Conservation (phyloP, 148 eudicot species). For the Fallopia convolvulus region DNA sequence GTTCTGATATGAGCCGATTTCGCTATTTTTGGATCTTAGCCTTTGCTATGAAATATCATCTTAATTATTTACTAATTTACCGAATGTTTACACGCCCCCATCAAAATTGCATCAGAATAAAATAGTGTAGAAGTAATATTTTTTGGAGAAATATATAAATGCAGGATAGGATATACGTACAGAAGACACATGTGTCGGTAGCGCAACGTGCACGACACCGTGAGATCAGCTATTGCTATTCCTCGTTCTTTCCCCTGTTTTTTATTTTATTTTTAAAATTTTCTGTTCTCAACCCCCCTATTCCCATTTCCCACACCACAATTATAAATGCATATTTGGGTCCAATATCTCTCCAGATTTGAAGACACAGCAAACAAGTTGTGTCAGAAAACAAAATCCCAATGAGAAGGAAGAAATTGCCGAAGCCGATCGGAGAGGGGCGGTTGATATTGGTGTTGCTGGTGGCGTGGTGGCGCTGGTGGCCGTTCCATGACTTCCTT, state of each 20-base stretch:
- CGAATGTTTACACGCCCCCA: too few relatives aligned
- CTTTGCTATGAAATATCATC: not conserved
- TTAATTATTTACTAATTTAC: too few relatives aligned
- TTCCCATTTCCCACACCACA: not conserved
- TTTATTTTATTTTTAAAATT: too few relatives aligned
- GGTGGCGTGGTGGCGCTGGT: too few relatives aligned
- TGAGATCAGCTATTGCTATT: not conserved
- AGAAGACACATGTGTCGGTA: slow-evolving; percentile 9
- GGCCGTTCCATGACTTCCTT: too few relatives aligned
- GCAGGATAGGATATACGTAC: not conserved
- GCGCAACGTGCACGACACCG: slow-evolving; percentile 10
- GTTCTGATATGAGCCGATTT: not conserved
- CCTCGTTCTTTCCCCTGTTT: not conserved
- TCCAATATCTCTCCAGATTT: not conserved
- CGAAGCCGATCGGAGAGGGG: too few relatives aligned
- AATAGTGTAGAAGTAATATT: too few relatives aligned
- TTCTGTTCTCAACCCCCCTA: not conserved
- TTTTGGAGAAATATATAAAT: not conserved
- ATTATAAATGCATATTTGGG: not conserved
- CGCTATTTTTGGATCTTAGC: not conserved
- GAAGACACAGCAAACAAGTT: not conserved
- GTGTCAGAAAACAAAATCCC: not conserved
- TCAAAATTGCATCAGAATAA: too few relatives aligned
- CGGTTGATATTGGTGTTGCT: too few relatives aligned
- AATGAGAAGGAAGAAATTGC: not conserved